Base-by-base conservation (phyloP, 352 stramenopile genomes). In the Aphanomyces cochlioides region DNA sequence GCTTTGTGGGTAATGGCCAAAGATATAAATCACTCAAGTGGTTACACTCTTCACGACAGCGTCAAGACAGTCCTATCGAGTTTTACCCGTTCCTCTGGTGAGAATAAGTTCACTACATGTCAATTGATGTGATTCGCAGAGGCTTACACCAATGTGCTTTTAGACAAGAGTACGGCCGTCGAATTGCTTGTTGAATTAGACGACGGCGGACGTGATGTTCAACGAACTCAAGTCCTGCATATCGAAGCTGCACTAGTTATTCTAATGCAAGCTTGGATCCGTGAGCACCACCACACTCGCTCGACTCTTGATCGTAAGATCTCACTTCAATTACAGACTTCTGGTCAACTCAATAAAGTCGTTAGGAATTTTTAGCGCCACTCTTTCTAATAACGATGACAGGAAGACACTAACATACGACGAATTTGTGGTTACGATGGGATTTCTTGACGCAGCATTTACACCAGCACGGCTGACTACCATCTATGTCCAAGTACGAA, bases 191-290 rank as follows among this genome's bases (percentile, higher is more conserved):
- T 58, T 17, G 64, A 70, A 21, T 47, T 34, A 37, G 54, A 70
- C n/a, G 54, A 40, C 54, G 64, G 64, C 10, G n/a, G 28, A 10
- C n/a, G 43, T 37, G 64, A 61, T n/a, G n/a, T 70, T 21, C 28
- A 61, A n/a, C n/a, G n/a, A 8, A 17, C 64, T 37, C 64, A 13
- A 17, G 64, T 64, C 0, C 17, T 70, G 43, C 53, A 50, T 37
- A 58, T 64, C n/a, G 45, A 70, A n/a, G 36, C 54, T 4, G 64
- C 43, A 0, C 38, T 70, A 7, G 8, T 70, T 6, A 36, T 54
- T 15, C 53, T 70, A 47, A 70, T 70, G 64, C 64, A 70, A 34
- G 64, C 47, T 17, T 70, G 64, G 64, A 41, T 70, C 7, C 43
- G 53, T 4, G 64, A 70, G 47, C 64, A 70, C 39, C 64, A 70